These are phyloP conservation scores for Mycena latifolia DNA, from an alignment of 768 basidiomycete genomes.

Conservation along the genomic window DNA sequence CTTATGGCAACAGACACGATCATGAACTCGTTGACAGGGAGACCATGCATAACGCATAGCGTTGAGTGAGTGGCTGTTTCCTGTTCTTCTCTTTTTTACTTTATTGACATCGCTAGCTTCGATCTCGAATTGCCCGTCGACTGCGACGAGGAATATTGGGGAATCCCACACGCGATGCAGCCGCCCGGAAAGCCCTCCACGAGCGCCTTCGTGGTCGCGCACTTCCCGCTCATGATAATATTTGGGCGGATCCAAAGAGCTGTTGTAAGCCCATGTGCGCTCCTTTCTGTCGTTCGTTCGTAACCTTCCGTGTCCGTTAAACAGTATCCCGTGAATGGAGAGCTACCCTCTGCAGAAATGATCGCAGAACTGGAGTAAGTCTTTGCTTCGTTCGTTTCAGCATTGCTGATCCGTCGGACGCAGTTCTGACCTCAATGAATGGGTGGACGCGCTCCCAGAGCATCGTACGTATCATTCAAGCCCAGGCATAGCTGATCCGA, in stretches of 20 bases:
- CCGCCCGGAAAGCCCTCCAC: constrained; percentile 67
- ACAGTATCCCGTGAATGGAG: constrained; percentile 6
- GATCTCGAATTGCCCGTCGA: constrained; percentile 76
- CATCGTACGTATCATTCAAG: constrained; percentile 47
- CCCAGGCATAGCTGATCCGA: neutral
- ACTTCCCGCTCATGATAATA: constrained; percentile 18
- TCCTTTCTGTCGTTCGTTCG: neutral
- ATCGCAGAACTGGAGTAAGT: constrained; percentile 22
- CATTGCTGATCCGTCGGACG: constrained; percentile 14
- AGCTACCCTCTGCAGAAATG: neutral
- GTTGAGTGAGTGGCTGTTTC: constrained; percentile 77
- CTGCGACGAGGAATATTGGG: constrained; percentile 61
- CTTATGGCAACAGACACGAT: constrained; percentile 46
- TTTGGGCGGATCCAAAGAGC: constrained; percentile 22
- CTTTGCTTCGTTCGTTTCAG: neutral
- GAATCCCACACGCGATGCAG: constrained; percentile 56
- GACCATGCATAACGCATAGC: constrained; percentile 73
- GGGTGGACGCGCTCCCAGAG: constrained; percentile 61
- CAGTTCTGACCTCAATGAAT: too few species aligned
- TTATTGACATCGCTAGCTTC: constrained; percentile 53
- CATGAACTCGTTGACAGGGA: constrained; percentile 65
- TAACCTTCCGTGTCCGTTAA: neutral
- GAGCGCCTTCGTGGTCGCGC: constrained; percentile 3
- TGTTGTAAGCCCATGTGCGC: constrained; percentile 9
- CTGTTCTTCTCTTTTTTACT: constrained; percentile 10